Conservation (phyloP, 2,329 filamentous ascomycete species). For the Claviceps arundinis region DNA sequence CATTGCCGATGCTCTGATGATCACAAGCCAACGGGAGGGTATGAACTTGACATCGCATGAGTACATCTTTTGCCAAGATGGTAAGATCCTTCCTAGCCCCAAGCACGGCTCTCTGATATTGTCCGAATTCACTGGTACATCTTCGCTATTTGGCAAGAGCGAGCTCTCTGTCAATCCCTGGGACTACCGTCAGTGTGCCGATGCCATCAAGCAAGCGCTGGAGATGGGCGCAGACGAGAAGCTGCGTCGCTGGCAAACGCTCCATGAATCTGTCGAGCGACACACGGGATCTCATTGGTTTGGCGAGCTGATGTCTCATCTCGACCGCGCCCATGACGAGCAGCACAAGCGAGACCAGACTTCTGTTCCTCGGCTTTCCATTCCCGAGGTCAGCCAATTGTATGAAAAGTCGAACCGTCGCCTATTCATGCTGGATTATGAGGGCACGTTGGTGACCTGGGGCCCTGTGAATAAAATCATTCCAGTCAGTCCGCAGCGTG, state of each 20-base stretch:
- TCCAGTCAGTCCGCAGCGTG: conserved; percentile 69
- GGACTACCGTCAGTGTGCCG: conserved; percentile 81
- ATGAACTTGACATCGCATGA: conserved; percentile 97
- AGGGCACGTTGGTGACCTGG: conserved; percentile 82
- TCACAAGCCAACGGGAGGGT: conserved; percentile 87
- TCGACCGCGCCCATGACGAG: conserved; percentile 68
- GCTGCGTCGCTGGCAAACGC: conserved; percentile 55
- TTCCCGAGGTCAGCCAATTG: conserved; percentile 47
- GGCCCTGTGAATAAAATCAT: conserved; percentile 76
- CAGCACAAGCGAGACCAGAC: conserved; percentile 76
- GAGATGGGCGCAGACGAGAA: conserved; percentile 71
- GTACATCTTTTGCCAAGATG: conserved; percentile 87
- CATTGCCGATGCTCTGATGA: conserved; percentile 83
- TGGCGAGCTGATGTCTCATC: conserved; percentile 54
- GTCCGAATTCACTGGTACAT: conserved; percentile 89
- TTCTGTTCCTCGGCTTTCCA: conserved; percentile 71
- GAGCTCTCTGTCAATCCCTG: conserved; percentile 86
- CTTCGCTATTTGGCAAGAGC: conserved; percentile 68
- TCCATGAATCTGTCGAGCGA: conserved; percentile 60
- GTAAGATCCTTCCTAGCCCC: conserved; percentile 52
- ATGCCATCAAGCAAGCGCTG: conserved; percentile 71
- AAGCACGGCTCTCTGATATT: conserved; percentile 82
- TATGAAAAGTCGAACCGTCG: conserved; percentile 56
- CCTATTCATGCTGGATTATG: conserved; percentile 85
- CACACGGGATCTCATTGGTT: conserved; percentile 85